Conservation (phyloP, 345 rosid genomes). For the Zanthoxylum bungeanum region DNA sequence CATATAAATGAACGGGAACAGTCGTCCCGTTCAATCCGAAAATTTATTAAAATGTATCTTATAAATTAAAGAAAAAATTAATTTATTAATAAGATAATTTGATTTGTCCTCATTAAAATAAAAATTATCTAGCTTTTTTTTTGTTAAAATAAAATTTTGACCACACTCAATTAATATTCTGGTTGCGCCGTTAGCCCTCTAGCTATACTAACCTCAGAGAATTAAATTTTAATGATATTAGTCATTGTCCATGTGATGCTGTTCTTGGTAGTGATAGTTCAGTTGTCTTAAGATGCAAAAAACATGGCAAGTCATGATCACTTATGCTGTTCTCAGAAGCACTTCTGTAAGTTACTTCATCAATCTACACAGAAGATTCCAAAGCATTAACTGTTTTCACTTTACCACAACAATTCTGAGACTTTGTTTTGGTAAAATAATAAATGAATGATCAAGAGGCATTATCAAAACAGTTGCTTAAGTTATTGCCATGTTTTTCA, state of each 20-base stretch:
- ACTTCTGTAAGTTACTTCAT: neutral
- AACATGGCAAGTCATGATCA: neutral
- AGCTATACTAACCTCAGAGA: too few species aligned
- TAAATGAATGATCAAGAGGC: neutral
- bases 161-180: too few species aligned
- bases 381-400: neutral
- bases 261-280: neutral
- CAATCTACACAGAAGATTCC: neutral
- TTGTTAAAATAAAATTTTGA: too few species aligned
- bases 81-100: too few species aligned
- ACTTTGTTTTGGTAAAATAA: neutral
- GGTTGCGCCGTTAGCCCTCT: too few species aligned
- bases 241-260: neutral
- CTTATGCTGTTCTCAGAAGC: neutral
- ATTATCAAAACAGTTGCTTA: neutral
- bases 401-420: constrained; percentile 5
- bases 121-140: too few species aligned
- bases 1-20: too few species aligned
- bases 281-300: constrained; percentile 12
- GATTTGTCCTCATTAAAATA: too few species aligned
- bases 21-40: too few species aligned
- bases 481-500: constrained; percentile 15
- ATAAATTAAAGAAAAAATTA: too few species aligned
- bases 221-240: neutral
- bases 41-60: too few species aligned